These are phyloP conservation scores for Wickerhamiella alocasiicola DNA, from an alignment of 805 yeast species.

Conservation along the genomic window DNA sequence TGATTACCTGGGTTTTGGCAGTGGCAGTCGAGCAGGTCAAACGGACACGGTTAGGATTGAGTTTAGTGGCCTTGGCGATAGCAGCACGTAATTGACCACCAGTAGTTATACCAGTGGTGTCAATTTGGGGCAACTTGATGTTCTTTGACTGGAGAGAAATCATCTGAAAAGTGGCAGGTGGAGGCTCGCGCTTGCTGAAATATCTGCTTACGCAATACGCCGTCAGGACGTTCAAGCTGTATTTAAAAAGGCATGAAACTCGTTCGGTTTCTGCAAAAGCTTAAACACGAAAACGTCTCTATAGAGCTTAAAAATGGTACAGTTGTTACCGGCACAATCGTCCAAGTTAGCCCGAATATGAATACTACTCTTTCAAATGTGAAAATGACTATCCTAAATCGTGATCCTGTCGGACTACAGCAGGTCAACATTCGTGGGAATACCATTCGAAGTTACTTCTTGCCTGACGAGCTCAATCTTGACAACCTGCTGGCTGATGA, in stretches of 20 bases:
- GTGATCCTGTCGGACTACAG: slow-evolving; percentile 59
- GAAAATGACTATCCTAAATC: slow-evolving; percentile 58
- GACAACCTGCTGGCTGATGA: slow-evolving; percentile 35
- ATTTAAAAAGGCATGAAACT: slow-evolving; percentile 19
- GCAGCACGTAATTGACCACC: slow-evolving; percentile 1
- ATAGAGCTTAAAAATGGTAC: slow-evolving; percentile 89
- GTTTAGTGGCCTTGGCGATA: slow-evolving; percentile 34
- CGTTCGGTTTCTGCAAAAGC: slow-evolving; percentile 59
- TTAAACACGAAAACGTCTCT: slow-evolving; percentile 75
- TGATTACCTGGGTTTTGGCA: slow-evolving; percentile 31
- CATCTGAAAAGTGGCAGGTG: slow-evolving; percentile 2
- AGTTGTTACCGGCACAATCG: slow-evolving; percentile 68
- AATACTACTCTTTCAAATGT: slow-evolving; percentile 72
- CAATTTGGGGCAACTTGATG: slow-evolving; percentile 5
- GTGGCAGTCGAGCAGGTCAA: slow-evolving; percentile 33
- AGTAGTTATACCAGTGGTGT: neutral
- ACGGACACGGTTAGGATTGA: slow-evolving; percentile 43
- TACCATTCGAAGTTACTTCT: slow-evolving; percentile 66
- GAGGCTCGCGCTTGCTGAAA: too few relatives aligned
- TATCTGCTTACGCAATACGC: too few relatives aligned
- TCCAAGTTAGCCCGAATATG: slow-evolving; percentile 83
- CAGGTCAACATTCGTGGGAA: slow-evolving; percentile 80
- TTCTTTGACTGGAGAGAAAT: slow-evolving; percentile 4
- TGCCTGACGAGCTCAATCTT: slow-evolving; percentile 77
- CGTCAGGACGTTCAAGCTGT: too few relatives aligned